These are phyloP conservation scores for Penicillium arizonense DNA, from an alignment of 495 filamentous ascomycete genomes.

Conservation along the genomic window DNA sequence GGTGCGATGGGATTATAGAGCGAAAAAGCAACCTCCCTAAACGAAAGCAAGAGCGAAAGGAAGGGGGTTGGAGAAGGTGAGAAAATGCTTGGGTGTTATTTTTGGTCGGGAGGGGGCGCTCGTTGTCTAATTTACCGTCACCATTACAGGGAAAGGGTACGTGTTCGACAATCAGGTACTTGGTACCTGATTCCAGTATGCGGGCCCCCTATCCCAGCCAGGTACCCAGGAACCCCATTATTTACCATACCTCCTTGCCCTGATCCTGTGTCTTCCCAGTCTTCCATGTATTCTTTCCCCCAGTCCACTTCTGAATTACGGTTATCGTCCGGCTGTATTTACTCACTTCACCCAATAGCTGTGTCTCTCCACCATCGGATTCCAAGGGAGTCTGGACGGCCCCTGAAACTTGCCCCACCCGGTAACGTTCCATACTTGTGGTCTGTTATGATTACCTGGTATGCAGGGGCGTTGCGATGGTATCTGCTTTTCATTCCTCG, in stretches of 20 bases:
- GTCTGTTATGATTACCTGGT: constrained; percentile 27
- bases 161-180: constrained; percentile 14
- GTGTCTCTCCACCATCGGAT: constrained; percentile 7
- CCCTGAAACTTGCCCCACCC: constrained; percentile 31
- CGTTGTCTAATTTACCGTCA: constrained; percentile 33
- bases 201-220: neutral
- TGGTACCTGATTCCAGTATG: constrained; percentile 12
- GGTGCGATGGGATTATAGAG: constrained; percentile 24
- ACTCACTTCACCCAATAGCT: constrained; percentile 10
- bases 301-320: constrained; percentile 1
- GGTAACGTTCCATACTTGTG: too few species aligned
- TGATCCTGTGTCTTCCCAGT: neutral
- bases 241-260: constrained; percentile 5
- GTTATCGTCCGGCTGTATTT: constrained; percentile 9
- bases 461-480: constrained; percentile 27
- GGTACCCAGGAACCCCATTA: constrained; percentile 12
- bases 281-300: neutral
- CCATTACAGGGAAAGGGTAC: constrained; percentile 13
- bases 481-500: constrained; percentile 29
- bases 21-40: constrained; percentile 24
- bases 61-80: constrained; percentile 24
- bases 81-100: constrained; percentile 40
- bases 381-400: constrained; percentile 32
- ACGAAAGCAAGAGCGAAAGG: constrained; percentile 33
- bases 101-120: constrained; percentile 29